Percentiles rank a stretch among this genome's conserved stretches.
phyloP scores from a whole-genome alignment of 257 asterid species.

The Leptodermis oblonga region DNA sequence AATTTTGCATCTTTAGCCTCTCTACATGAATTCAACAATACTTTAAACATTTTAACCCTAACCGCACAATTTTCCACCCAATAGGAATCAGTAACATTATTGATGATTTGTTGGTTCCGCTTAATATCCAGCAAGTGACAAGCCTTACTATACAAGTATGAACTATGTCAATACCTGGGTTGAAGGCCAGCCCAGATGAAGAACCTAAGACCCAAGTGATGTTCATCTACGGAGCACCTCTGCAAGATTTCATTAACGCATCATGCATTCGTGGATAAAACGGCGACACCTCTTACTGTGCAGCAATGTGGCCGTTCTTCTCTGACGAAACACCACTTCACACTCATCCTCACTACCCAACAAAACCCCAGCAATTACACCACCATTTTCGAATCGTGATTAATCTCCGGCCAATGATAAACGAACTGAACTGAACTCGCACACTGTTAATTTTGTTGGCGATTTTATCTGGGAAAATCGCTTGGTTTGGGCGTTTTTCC shows the following conservation, averaged over 20 bases:
- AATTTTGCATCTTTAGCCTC: constrained; percentile 45
- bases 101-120: constrained; percentile 38
- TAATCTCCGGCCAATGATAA: too few relatives aligned
- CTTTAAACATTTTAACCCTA: neutral
- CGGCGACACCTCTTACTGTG: too few relatives aligned
- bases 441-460: too few relatives aligned
- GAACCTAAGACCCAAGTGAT: constrained; percentile 69
- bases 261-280: constrained; percentile 34
- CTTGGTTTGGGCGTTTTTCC: too few relatives aligned
- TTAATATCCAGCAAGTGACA: constrained; percentile 47
- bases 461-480: too few relatives aligned
- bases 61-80: constrained; percentile 34
- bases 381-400: too few relatives aligned
- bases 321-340: too few relatives aligned
- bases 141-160: constrained; percentile 53
- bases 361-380: too few relatives aligned
- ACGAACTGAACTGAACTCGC: too few relatives aligned
- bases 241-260: constrained; percentile 58
- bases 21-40: neutral
- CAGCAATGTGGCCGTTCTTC: too few relatives aligned
- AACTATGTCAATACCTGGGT: constrained; percentile 51
- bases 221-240: constrained; percentile 48
- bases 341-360: too few relatives aligned
- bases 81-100: constrained; percentile 52
- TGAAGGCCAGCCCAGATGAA: constrained; percentile 90